Base-by-base conservation (phyloP, 345 rosid genomes). In the Arabis alpina region DNA sequence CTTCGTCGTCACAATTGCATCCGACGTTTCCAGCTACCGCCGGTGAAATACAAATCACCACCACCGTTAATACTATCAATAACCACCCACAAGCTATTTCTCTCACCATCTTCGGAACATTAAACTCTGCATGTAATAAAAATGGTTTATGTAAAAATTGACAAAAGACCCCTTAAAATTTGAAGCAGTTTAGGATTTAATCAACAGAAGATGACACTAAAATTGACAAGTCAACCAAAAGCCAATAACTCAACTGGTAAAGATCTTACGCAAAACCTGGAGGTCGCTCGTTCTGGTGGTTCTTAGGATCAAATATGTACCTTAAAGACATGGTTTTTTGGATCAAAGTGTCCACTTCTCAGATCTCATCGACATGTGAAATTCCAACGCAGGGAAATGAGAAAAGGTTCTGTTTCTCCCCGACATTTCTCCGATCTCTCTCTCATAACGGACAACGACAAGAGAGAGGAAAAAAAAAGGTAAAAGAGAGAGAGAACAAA, bases 1-100 rank as follows among this genome's bases (percentile, higher is more conserved):
- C 91, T 48, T 87, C 97, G 70, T 94, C 99, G 67, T 91, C 99
- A 55, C 99, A 94, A 28, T 89, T 94, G 70, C 99, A 94, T 58
- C 85, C 83, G 48, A 82, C 82, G 72, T 69, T 71, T 13, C 83
- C 87, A 2, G 83, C 84, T 14, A 77, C 80, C 5, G 80, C 83
- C 16, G 83, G 74, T 0, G 84, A 75, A 3, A 76, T 70, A 1
- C 79, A 69, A 8, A 80, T 16, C 12, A 88, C 61, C 12, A 88
- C 61, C 65, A 88, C 24, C 36, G 57, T 63, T 14, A 79, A 77
- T 43, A 74, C 73, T 62, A 85, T 77, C 77, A 86, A 68, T 44
- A 87, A 78, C 82, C 77, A 78, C 82, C 77, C n/a, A 49, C 13
- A 69, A 58, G 61, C 66, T 15, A 15, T 4, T 70, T 43, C 71